These are phyloP conservation scores for Aspergillus quadrilineatus DNA, from an alignment of 2,329 filamentous ascomycete species.

Conservation along the genomic window DNA sequence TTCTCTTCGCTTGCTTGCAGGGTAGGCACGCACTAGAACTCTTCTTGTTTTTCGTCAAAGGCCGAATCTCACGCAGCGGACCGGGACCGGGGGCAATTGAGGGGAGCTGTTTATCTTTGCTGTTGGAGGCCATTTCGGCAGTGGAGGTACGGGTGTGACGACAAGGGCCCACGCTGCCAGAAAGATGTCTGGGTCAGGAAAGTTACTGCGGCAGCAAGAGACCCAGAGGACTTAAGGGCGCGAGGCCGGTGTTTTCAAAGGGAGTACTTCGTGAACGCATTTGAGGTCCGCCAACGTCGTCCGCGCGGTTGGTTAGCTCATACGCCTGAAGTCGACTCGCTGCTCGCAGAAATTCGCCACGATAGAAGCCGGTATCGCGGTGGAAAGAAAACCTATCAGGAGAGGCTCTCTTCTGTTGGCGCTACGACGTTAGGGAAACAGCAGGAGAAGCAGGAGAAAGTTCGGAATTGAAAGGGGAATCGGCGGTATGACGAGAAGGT, in stretches of 20 bases:
- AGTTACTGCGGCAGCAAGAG: neutral
- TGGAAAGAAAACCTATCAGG: neutral
- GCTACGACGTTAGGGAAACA: neutral
- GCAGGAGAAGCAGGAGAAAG: neutral
- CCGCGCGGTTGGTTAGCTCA: neutral
- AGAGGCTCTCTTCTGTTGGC: neutral
- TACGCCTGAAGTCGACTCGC: neutral
- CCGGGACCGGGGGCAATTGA: constrained; percentile 29
- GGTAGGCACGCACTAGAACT: constrained; percentile 37
- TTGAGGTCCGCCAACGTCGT: neutral
- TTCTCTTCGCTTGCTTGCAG: constrained; percentile 40
- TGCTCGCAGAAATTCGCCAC: neutral
- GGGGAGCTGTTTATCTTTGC: constrained; percentile 27
- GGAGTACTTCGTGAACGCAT: neutral
- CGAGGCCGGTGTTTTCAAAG: neutral
- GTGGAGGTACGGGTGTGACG: neutral
- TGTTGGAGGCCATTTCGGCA: constrained; percentile 19
- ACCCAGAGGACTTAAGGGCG: neutral
- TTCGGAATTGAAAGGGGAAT: neutral
- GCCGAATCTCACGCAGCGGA: constrained; percentile 18
- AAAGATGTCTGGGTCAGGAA: neutral
- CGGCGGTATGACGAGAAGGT: constrained; percentile 1
- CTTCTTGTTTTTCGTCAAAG: constrained; percentile 33
- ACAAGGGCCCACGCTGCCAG: neutral
- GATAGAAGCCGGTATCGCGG: neutral